Evolutionary conservation across 2,329 filamentous ascomycete species (phyloP), one percentile per base, ranked within the genome.

Genomic region (Aspergillus persii): DNA sequence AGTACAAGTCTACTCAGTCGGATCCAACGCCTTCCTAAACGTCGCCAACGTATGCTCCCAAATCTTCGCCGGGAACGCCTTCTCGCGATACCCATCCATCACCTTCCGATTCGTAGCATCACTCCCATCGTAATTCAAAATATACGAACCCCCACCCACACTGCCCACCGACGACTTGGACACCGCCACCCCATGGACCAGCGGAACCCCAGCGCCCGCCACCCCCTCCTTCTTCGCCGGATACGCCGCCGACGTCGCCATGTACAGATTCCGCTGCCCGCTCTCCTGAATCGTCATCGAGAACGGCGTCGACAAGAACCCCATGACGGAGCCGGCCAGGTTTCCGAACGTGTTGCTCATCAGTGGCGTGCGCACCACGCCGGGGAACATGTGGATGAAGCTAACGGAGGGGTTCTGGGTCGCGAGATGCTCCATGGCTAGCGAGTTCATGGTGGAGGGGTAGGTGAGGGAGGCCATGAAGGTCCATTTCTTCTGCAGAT

Each of bases 371-470:
- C 79, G 77, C 26, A 84, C 81, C 3, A 75, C 61, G 4, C 79
- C 79, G 0, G 82, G 81, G 59, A 73, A 81, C 3, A 77, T 73
- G 56, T 84, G 81, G 6, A 79, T 66, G 68, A 84, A 84, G 7
- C 76, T 77, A 0, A 80, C 77, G 18, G 27, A 74, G 73, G 2
- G 82, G 80, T n/a, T 80, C 77, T 49, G 67, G 2, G 74, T 67
- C 0, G 82, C 79, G 2, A 85, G 67, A 15, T 78, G 74, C 55
- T 83, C 82, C 44, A 83, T 70, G 0, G 76, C 72, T 0, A 86
- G 73, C 8, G 80, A 80, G 63, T 81, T 81, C 66, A 75, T 73
- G 56, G 71, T 72, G 53, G 68, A 78, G 52, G 70, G 74, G 50
- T 80, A 77, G 27, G 82, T 75, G 61, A 85, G 80, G 44, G 79